Conservation (phyloP, 2,329 filamentous ascomycete species). For the Ceratocystis eucalypticola region DNA sequence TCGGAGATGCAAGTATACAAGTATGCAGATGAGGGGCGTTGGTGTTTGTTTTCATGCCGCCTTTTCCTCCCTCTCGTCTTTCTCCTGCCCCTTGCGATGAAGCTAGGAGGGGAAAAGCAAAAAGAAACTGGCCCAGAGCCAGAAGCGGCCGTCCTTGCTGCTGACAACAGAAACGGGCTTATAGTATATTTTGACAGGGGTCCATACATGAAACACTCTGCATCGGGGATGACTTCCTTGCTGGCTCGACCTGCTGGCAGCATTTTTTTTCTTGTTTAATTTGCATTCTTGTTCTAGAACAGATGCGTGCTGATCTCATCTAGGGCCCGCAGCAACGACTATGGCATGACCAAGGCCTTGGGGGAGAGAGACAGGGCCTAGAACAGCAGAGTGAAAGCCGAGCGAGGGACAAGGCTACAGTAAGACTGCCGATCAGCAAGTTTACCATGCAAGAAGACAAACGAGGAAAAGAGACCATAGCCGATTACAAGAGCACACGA, state of each 20-base stretch:
- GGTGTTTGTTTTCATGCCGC: not conserved
- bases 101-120: not conserved
- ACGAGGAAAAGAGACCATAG: not conserved
- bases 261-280: not conserved
- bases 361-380: not conserved
- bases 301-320: not conserved
- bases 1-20: not conserved
- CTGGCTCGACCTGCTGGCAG: not conserved
- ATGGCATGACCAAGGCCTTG: not conserved
- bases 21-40: not conserved
- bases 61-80: not conserved
- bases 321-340: not conserved
- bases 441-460: not conserved
- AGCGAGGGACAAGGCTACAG: not conserved
- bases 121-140: not conserved
- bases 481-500: not conserved
- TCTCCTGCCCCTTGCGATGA: not conserved
- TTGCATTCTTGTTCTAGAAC: conserved; percentile 7
- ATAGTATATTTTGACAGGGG: not conserved
- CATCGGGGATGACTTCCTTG: not conserved
- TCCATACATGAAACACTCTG: not conserved
- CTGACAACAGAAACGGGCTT: not conserved
- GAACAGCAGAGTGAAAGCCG: not conserved
- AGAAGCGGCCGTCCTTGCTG: not conserved
- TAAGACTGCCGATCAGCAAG: not conserved